Evolutionary conservation across 2,329 filamentous ascomycete genomes (phyloP).

Genomic region (Ascochyta lentis): DNA sequence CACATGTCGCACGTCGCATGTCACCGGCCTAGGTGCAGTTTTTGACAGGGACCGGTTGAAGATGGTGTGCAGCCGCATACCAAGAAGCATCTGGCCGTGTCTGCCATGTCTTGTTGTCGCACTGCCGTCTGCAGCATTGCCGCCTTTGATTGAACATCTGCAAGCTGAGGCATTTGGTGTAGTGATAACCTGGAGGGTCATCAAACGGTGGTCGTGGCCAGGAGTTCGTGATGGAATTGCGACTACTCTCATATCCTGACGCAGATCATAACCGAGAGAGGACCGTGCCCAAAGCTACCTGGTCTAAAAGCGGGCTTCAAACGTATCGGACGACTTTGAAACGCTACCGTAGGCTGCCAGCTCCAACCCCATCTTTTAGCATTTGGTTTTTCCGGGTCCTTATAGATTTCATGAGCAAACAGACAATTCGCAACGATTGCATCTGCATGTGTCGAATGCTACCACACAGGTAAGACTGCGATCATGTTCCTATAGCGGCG

Average conservation of each 20-base stretch:
- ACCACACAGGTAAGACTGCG: neutral
- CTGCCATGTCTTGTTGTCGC: neutral
- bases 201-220: conserved; percentile 13
- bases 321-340: conserved; percentile 27
- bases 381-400: neutral
- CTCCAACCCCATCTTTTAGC: conserved; percentile 9
- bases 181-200: conserved; percentile 8
- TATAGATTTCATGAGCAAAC: neutral
- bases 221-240: conserved; percentile 17
- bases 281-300: conserved; percentile 23
- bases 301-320: conserved; percentile 18
- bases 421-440: neutral
- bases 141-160: neutral
- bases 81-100: neutral
- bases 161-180: conserved; percentile 6
- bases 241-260: neutral
- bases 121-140: neutral
- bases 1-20: conserved; percentile 27
- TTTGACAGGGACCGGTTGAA: conserved; percentile 17
- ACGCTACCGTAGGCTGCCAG: conserved; percentile 22
- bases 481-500: neutral
- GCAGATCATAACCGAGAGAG: conserved; percentile 29
- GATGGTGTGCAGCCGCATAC: neutral
- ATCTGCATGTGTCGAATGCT: neutral
- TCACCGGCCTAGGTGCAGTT: conserved; percentile 24